These are phyloP conservation scores for Phytophthora cryptogea DNA, from an alignment of 352 stramenopile species.

Conservation along the genomic window DNA sequence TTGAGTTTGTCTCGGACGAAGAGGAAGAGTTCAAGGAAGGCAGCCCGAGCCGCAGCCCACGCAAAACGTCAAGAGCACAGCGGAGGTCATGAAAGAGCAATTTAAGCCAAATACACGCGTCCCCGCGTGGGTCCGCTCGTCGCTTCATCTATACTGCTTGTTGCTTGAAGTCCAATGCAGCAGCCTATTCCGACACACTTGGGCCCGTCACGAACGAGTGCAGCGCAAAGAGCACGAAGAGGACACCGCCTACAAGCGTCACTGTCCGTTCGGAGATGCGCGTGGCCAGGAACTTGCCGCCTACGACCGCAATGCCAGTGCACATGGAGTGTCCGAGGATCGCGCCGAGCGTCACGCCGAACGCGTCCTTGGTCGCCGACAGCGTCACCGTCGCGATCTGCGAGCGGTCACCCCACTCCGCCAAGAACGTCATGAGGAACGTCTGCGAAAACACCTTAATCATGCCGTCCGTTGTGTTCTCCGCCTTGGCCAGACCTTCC, in stretches of 20 bases:
- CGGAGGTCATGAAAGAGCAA: conserved; percentile 13
- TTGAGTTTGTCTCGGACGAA: conserved; percentile 43
- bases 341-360: conserved; percentile 95
- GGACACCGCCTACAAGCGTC: conserved; percentile 92
- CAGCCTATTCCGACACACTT: conserved; percentile 31
- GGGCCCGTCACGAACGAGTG: conserved; percentile 94
- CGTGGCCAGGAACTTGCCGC: conserved; percentile 97
- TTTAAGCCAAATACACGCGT: conserved; percentile 26
- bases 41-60: conserved; percentile 11
- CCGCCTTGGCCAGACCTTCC: conserved; percentile 30
- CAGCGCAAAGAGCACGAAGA: conserved; percentile 98
- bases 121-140: conserved; percentile 11
- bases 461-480: conserved; percentile 56
- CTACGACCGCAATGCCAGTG: conserved; percentile 97
- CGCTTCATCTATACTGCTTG: conserved; percentile 35
- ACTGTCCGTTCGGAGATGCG: conserved; percentile 98
- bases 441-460: conserved; percentile 93
- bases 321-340: conserved; percentile 98
- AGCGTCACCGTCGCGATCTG: conserved; percentile 99
- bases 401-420: conserved; percentile 98
- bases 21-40: conserved; percentile 27
- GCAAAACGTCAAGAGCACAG: conserved; percentile 15
- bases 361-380: conserved; percentile 94
- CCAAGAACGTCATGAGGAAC: conserved; percentile 98
- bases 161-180: conserved; percentile 8